phyloP scores from a whole-genome alignment of 768 basidiomycete genomes.

The Lactarius hengduanensis region DNA sequence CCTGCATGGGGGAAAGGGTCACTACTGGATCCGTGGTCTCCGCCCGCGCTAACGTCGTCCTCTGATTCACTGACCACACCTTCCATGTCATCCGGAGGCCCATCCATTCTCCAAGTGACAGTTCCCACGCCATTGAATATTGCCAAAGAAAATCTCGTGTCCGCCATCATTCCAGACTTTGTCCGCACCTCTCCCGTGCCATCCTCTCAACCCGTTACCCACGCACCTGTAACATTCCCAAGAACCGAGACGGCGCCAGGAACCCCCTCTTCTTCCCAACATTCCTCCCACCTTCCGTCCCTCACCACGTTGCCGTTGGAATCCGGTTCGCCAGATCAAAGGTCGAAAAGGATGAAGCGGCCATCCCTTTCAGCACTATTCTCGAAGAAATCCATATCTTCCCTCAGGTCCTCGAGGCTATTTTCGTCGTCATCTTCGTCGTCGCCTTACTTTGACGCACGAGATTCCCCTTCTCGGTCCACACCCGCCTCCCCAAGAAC shows the following conservation, averaged over 20 bases:
- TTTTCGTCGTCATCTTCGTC: conserved; percentile 37
- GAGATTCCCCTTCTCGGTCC: conserved; percentile 28
- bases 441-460: conserved; percentile 40
- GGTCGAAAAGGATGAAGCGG: conserved; percentile 50
- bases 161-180: conserved; percentile 34
- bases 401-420: conserved; percentile 38
- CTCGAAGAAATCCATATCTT: conserved; percentile 58
- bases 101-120: conserved; percentile 17
- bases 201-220: conserved; percentile 22
- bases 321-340: conserved; percentile 37
- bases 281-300: conserved; percentile 37
- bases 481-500: conserved; percentile 18
- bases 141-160: conserved; percentile 35
- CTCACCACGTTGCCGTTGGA: conserved; percentile 36
- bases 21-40: conserved; percentile 23
- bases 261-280: conserved; percentile 38
- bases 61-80: conserved; percentile 29
- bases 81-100: conserved; percentile 25
- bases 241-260: conserved; percentile 34
- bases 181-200: conserved; percentile 31
- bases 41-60: conserved; percentile 24
- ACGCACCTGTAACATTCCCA: conserved; percentile 47
- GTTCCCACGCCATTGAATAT: conserved; percentile 26
- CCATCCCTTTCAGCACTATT: conserved; percentile 70
- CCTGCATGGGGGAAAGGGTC: conserved; percentile 23